Base-by-base conservation (phyloP, 2,329 filamentous ascomycete genomes). In the Sclerotinia nivalis region DNA sequence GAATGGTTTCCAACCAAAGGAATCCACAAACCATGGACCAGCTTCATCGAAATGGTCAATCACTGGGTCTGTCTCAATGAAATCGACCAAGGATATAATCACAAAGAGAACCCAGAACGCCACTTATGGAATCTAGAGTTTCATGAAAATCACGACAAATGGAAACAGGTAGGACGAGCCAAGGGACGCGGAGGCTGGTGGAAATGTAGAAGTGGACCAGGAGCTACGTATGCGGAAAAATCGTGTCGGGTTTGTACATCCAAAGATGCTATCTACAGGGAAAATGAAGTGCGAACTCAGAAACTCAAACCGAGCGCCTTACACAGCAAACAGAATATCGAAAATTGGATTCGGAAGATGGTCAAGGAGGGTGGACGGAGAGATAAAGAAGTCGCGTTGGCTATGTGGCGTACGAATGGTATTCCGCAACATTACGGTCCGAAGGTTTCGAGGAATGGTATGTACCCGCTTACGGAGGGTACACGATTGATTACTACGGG, bases 1-100 rank as follows among this genome's bases (percentile, higher is more conserved):
- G 73, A 74, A 15, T 78, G 76, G 77, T 77, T 77, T 40, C 76
- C 77, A 6, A 70, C 67, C 10, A 54, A 73, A 20, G 52, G 64
- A 2, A 60, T 65, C 15, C 28, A 70, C 12, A 61, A 72, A 12
- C 74, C 76, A 20, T 75, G 75, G 75, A 60, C 68, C 2, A 45
- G 47, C 8, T 77, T 72, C 60, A 66, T 18, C 2, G 54, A 56
- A 2, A 47, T 77, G 49, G 69, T 73, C 4, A 75, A 74, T 34
- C 58, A 75, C 37, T 66, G 72, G 22, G 60, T 75, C 13, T 31
- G 37, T 18, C 45, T 72, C 31, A 60, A 72, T 45, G 73, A 75
- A 52, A 64, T 67, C 20, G 64, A 69, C 37, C 68, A 70, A n/a
- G 73, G 69, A 5, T 66, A 69, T 28, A 61, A 37, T 43, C 65